phyloP scores from a whole-genome alignment of 768 basidiomycete genomes.

The Auriculariales sp. region DNA sequence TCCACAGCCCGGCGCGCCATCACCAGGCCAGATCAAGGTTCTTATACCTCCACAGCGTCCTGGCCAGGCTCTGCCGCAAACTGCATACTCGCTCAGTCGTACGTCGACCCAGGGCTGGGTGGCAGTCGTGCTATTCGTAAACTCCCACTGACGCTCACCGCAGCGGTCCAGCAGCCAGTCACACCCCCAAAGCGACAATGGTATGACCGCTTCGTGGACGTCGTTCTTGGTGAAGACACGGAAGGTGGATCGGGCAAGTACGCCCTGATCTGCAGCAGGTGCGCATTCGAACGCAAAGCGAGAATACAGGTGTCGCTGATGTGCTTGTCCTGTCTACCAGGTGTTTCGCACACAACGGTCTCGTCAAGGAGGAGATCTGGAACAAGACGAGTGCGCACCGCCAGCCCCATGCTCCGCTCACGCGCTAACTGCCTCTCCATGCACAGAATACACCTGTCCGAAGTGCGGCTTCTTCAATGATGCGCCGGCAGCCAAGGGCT shows the following conservation, averaged over 20 bases:
- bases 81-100: too few relatives aligned
- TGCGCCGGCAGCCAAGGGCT: neutral
- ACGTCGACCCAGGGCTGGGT: too few relatives aligned
- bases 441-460: conserved; percentile 67
- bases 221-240: conserved; percentile 71
- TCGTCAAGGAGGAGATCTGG: conserved; percentile 72
- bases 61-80: too few relatives aligned
- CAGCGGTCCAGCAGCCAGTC: conserved; percentile 22
- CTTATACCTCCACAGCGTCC: too few relatives aligned
- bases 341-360: conserved; percentile 79
- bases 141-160: neutral
- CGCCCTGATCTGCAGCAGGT: conserved; percentile 72
- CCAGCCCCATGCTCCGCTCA: conserved; percentile 1
- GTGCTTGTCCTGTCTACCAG: neutral
- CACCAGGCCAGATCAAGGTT: too few relatives aligned
- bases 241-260: conserved; percentile 35
- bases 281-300: too few relatives aligned
- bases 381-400: conserved; percentile 49
- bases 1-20: too few relatives aligned
- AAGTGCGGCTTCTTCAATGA: conserved; percentile 76
- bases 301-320: too few relatives aligned
- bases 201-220: conserved; percentile 82
- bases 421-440: neutral
- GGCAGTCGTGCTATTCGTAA: neutral
- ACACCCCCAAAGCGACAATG: conserved; percentile 55